phyloP scores from a whole-genome alignment of 176 grass and related monocot genomes.

The Urochloa ruziziensis region DNA sequence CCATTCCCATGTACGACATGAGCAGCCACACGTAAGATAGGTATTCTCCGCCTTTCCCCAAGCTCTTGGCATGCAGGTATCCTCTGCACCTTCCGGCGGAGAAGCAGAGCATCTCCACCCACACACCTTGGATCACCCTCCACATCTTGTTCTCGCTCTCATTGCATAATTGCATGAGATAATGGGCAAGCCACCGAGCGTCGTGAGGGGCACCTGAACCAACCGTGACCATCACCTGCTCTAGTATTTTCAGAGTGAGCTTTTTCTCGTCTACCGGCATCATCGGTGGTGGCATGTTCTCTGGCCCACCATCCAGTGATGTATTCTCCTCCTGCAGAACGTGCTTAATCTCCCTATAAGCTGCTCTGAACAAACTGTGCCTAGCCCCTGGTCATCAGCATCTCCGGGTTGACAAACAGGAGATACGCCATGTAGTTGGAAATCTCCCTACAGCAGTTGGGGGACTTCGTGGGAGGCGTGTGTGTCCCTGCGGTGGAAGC shows the following conservation, averaged over 20 bases:
- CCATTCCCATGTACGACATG: not conserved
- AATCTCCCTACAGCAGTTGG: not conserved
- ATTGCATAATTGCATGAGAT: not conserved
- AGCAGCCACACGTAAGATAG: not conserved
- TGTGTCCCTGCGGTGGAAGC: not conserved
- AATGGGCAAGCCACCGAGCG: not conserved
- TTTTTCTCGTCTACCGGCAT: not conserved
- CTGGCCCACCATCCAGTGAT: no score
- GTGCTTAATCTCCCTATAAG: not conserved
- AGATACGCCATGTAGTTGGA: conserved; percentile 12
- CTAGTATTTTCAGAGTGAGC: not conserved
- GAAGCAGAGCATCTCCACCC: conserved; percentile 26
- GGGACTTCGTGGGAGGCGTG: not conserved
- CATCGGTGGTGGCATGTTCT: not conserved
- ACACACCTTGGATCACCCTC: not conserved
- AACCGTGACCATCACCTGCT: not conserved
- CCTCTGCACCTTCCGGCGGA: not conserved
- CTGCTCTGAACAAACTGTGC: not conserved
- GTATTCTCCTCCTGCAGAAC: no score
- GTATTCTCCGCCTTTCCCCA: not conserved
- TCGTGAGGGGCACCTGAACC: not conserved
- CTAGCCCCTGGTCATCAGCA: not conserved
- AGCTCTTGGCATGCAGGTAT: not conserved
- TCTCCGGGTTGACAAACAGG: not conserved
- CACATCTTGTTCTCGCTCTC: not conserved